These are phyloP conservation scores for Lecanoromycetidae sp. DNA, from an alignment of 2,329 filamentous ascomycete species.

Conservation along the genomic window DNA sequence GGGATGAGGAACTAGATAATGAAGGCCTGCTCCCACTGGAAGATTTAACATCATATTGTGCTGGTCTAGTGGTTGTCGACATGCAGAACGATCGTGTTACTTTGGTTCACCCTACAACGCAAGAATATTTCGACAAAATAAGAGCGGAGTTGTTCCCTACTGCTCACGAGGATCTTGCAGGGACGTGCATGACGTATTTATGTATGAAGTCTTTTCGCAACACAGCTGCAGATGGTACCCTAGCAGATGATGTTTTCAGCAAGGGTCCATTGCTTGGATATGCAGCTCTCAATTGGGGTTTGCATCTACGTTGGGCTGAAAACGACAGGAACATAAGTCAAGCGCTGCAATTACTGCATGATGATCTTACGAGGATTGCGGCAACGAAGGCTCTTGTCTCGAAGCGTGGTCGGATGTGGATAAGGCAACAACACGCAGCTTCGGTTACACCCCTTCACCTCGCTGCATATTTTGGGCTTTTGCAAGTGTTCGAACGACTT, in stretches of 20 bases:
- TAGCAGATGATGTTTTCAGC: neutral
- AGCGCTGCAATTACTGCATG: neutral
- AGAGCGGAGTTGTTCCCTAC: conserved; percentile 14
- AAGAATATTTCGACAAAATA: conserved; percentile 13
- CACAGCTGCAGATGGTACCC: neutral
- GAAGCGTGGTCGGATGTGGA: neutral
- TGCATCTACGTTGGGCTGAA: neutral
- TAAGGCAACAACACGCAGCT: neutral
- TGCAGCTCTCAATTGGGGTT: neutral
- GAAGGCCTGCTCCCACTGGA: neutral
- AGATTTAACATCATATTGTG: conserved; percentile 22
- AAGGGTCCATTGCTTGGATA: neutral
- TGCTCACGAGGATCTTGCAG: conserved; percentile 22
- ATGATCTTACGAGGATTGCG: neutral
- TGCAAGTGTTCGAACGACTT: neutral
- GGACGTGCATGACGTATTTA: conserved; percentile 29
- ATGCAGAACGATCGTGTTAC: conserved; percentile 1
- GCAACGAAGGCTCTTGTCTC: neutral
- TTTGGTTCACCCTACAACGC: conserved; percentile 11
- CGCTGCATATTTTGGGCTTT: neutral
- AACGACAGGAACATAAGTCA: neutral
- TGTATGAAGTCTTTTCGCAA: conserved; percentile 20
- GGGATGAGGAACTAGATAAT: neutral
- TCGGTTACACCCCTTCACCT: neutral
- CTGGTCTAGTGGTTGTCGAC: conserved; percentile 11